Evolutionary conservation across 2,329 filamentous ascomycete genomes (phyloP), one percentile per base, ranked within the genome.

Genomic region (Cryphonectria japonica): DNA sequence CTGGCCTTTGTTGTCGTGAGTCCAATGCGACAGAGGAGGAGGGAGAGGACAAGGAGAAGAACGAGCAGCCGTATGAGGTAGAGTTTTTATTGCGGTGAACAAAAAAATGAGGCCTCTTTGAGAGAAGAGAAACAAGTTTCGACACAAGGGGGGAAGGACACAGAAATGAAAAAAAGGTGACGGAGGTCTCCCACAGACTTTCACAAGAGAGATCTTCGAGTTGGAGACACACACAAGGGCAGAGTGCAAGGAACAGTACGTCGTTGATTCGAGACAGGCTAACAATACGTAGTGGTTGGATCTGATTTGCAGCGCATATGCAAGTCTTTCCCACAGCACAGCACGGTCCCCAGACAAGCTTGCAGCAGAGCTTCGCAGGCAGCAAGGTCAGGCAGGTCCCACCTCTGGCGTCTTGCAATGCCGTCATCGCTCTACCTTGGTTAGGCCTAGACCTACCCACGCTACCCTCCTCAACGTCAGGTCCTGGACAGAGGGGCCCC

Each of bases 371-470:
- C 54, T 26, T 29, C 13, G 32, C 22, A 32, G 16, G 37, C 8
- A 37, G 59, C 59, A 62, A 32, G 61, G 13, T 16, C 39, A 22
- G 43, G 41, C 39, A 22, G 43, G 41, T 34, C 60, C 64, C 50
- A 41, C 39, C 39, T 61, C 41, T 29, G 37, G 69, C 41, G 63
- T 14, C 67, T 26, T 50, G 46, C 19, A 29, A 71, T 71, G 70
- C 70, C 70, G 70, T 71, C 70, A 71, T 71, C 50, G 52, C 61
- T 50, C 64, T 62, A 66, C 67, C 70, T 71, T 63, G 41, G 69
- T 66, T 29, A 46, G 70, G 67, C 63, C 62, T 66, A 66, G 70
- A 66, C 64, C 54, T 39, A n/a, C 6, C 39, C 37, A 6, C 37
- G 60, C 54, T 39, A n/a, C 6, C 39, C 37, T 13, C 37, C 22